Evolutionary conservation across 208 protist species (phyloP).

Genomic region (Herpetomonas muscarum): DNA sequence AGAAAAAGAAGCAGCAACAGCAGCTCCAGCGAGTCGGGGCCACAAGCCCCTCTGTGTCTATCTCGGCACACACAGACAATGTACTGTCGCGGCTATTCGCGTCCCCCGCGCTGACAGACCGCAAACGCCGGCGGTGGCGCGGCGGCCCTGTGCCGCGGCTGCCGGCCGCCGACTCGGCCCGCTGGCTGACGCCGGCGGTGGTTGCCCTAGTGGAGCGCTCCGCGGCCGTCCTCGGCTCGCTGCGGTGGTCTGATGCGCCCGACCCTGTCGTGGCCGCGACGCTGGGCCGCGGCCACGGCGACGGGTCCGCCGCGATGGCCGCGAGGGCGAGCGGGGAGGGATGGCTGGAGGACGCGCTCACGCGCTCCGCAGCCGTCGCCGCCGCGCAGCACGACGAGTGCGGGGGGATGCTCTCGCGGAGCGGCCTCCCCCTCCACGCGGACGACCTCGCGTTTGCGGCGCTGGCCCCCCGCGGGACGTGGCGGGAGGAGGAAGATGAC

Average conservation of each 20-base stretch:
- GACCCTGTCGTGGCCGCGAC: slow-evolving; percentile 69
- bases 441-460: no score
- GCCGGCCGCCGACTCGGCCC: slow-evolving; percentile 31
- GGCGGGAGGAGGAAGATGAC: no score
- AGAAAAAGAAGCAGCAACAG: no score
- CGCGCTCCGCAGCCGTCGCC: slow-evolving; percentile 2
- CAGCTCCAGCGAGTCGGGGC: not conserved
- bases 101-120: no score
- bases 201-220: slow-evolving; percentile 55
- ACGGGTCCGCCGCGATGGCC: no score
- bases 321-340: no score
- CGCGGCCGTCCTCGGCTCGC: slow-evolving; percentile 20
- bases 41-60: not conserved
- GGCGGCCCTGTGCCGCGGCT: not conserved
- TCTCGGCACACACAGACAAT: not conserved
- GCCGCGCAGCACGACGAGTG: slow-evolving; percentile 9
- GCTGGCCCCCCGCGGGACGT: no score
- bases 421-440: no score
- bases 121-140: no score
- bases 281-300: slow-evolving; percentile 12
- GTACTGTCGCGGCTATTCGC: no score
- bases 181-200: slow-evolving; percentile 48
- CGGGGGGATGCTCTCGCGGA: no score
- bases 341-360: slow-evolving; percentile 6
- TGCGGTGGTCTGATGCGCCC: slow-evolving; percentile 64